Percentiles rank a stretch among this genome's conserved stretches.
Evolutionary conservation across 176 grass and related monocot species (phyloP).

Genomic region (Areca catechu): DNA sequence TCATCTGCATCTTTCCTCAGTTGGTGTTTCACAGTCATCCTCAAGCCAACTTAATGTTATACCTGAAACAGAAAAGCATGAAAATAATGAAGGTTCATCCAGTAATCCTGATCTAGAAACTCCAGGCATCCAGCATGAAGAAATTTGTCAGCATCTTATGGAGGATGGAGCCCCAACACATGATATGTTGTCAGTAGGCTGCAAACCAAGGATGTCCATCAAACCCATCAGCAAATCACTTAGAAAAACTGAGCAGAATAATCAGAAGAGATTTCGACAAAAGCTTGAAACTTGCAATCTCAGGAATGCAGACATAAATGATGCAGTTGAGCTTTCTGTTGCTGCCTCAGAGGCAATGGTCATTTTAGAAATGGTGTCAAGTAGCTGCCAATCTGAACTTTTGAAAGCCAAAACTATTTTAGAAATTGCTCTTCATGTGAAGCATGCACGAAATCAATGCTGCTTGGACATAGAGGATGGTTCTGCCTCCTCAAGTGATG

Average conservation of each 20-base stretch:
- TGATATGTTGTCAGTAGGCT: constrained; percentile 4
- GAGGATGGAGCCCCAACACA: constrained; percentile 13
- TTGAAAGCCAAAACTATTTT: constrained; percentile 30
- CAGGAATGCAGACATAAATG: constrained; percentile 36
- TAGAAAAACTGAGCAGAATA: constrained; percentile 25
- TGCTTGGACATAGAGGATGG: constrained; percentile 26
- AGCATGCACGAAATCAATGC: constrained; percentile 53
- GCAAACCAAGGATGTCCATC: constrained; percentile 6
- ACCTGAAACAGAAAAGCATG: constrained; percentile 25
- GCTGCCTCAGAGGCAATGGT: constrained; percentile 91
- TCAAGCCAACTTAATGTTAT: constrained; percentile 24
- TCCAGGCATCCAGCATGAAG: constrained; percentile 22
- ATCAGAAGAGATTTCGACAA: constrained; percentile 5
- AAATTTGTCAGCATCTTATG: constrained; percentile 1
- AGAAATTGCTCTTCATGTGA: constrained; percentile 57
- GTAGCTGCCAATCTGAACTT: constrained; percentile 23
- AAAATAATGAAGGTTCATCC: constrained; percentile 7
- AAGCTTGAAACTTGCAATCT: constrained; percentile 35
- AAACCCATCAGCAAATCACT: constrained; percentile 20
- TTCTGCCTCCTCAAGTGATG: constrained; percentile 26
- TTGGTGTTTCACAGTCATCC: constrained; percentile 22
- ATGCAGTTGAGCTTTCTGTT: constrained; percentile 74
- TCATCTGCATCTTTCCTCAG: constrained; percentile 62
- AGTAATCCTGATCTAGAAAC: constrained; percentile 16
- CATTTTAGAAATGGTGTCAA: constrained; percentile 53